Conservation (phyloP, 2,329 filamentous ascomycete species). For the Fusarium sp. region DNA sequence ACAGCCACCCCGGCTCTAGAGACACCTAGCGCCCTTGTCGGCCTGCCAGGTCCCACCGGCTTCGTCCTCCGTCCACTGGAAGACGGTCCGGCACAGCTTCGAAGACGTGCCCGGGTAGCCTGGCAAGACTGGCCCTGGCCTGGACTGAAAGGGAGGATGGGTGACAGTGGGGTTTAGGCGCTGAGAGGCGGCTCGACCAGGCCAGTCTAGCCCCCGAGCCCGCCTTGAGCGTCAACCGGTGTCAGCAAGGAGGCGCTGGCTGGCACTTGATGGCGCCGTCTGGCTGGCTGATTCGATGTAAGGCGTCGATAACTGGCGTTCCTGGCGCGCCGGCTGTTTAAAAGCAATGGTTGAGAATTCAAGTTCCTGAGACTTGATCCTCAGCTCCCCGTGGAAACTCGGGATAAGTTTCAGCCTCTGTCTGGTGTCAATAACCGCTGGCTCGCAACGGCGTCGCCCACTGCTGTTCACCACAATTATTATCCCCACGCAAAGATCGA, state of each 20-base stretch:
- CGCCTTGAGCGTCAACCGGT: conserved; percentile 8
- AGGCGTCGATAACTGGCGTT: conserved; percentile 14
- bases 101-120: conserved; percentile 16
- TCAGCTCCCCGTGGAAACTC: conserved; percentile 23
- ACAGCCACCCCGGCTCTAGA: conserved; percentile 32
- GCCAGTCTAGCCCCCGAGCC: conserved; percentile 23
- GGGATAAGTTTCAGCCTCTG: conserved; percentile 29
- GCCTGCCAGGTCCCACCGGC: conserved; percentile 31
- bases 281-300: conserved; percentile 19
- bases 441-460: neutral
- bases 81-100: conserved; percentile 7
- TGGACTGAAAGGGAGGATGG: conserved; percentile 2
- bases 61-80: conserved; percentile 13
- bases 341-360: conserved; percentile 16
- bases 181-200: conserved; percentile 33
- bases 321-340: conserved; percentile 21
- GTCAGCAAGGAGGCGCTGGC: conserved; percentile 21
- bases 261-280: conserved; percentile 16
- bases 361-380: conserved; percentile 20
- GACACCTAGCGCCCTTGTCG: conserved; percentile 26
- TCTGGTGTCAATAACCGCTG: conserved; percentile 14
- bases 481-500: neutral
- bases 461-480: neutral
- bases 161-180: conserved; percentile 27
- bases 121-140: conserved; percentile 8